Percentiles rank a stretch among this genome's conserved stretches.
These are phyloP conservation scores for Aspergillus fructus DNA, from an alignment of 2,329 filamentous ascomycete species.

Conservation along the genomic window DNA sequence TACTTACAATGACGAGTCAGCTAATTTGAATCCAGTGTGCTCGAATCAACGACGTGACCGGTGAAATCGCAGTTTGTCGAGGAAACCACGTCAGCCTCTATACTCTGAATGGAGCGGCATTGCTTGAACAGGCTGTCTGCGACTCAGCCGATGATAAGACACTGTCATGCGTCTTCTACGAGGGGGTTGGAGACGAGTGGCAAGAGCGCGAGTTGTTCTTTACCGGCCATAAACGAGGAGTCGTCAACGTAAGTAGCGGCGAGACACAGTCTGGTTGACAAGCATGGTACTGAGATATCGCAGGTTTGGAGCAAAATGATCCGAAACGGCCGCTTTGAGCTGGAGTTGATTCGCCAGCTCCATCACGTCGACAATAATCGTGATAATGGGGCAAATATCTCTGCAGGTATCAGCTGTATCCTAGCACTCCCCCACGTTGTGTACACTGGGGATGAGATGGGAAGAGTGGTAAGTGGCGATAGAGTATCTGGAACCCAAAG, in stretches of 20 bases:
- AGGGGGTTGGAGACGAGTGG: constrained; percentile 88
- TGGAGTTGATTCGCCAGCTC: constrained; percentile 77
- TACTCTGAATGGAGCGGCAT: constrained; percentile 79
- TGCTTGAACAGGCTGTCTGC: constrained; percentile 81
- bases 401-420: constrained; percentile 78
- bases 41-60: constrained; percentile 83
- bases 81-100: constrained; percentile 74
- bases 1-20: background rate
- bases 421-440: constrained; percentile 77
- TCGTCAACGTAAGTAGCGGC: constrained; percentile 63
- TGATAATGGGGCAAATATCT: constrained; percentile 56
- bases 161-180: constrained; percentile 85
- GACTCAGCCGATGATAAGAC: constrained; percentile 71
- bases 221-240: constrained; percentile 79
- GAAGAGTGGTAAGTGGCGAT: constrained; percentile 70
- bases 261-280: background rate
- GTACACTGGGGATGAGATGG: constrained; percentile 93
- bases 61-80: constrained; percentile 82
- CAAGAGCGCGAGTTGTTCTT: constrained; percentile 82
- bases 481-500: background rate
- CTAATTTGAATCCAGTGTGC: constrained; percentile 63
- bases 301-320: constrained; percentile 60
- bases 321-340: constrained; percentile 65
- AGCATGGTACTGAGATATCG: constrained; percentile 7
- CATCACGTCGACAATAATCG: constrained; percentile 73